A percentile compares a stretch with the other conserved stretches of the same genome.
phyloP scores from a whole-genome alignment of 257 asterid species.

The Gardenia jasminoides region DNA sequence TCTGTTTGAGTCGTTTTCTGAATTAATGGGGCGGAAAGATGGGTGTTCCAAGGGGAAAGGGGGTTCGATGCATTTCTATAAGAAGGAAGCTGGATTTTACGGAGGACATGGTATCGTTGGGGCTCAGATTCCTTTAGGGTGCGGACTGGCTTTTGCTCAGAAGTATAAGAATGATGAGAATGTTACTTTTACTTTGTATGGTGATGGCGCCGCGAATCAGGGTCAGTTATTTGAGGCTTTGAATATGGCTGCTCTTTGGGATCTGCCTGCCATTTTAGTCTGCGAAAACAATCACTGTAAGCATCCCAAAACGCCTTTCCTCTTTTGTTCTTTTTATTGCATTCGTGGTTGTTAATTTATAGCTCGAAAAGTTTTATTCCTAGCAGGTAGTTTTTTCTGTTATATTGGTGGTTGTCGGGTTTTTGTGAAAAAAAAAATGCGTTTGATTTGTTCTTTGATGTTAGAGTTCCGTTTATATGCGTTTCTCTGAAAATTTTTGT shows the following conservation, averaged over 20 bases:
- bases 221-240: slow-evolving; percentile 96
- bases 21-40: slow-evolving; percentile 85
- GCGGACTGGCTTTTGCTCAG: slow-evolving; percentile 95
- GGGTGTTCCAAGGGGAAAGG: slow-evolving; percentile 97
- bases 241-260: slow-evolving; percentile 97
- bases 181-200: slow-evolving; percentile 84
- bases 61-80: slow-evolving; percentile 96
- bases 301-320: slow-evolving; percentile 5
- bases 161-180: slow-evolving; percentile 79
- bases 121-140: slow-evolving; percentile 88
- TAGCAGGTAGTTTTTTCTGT: background rate
- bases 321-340: background rate
- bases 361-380: background rate
- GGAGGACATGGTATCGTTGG: slow-evolving; percentile 99
- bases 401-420: slow-evolving; percentile 7
- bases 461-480: background rate
- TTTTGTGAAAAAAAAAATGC: background rate
- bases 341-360: too few species aligned
- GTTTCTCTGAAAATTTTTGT: background rate
- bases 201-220: slow-evolving; percentile 98
- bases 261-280: slow-evolving; percentile 91
- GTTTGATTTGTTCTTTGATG: background rate
- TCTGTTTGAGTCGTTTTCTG: slow-evolving; percentile 60
- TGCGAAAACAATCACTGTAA: slow-evolving; percentile 99
- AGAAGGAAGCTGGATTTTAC: slow-evolving; percentile 77